Percentiles rank a stretch among this genome's conserved stretches.
These are phyloP conservation scores for Poterioochromonas sp. DNA, from an alignment of 352 stramenopile species.

Conservation along the genomic window DNA sequence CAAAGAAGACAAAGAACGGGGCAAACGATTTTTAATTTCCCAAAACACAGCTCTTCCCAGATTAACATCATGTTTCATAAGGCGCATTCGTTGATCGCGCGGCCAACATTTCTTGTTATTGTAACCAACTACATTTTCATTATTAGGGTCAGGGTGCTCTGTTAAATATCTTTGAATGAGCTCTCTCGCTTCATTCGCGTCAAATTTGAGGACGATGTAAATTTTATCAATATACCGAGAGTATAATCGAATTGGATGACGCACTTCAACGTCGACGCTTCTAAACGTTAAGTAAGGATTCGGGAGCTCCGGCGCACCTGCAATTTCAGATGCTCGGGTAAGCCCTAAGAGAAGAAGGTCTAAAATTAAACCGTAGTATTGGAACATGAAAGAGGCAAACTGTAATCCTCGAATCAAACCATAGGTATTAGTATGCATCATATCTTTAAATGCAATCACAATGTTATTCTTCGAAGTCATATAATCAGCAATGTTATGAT, in stretches of 20 bases:
- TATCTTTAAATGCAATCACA: slow-evolving; percentile 83
- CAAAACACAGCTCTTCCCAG: slow-evolving; percentile 97
- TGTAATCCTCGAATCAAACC: slow-evolving; percentile 95
- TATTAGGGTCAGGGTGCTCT: slow-evolving; percentile 99
- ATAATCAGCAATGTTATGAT: slow-evolving; percentile 99
- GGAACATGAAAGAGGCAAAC: slow-evolving; percentile 89
- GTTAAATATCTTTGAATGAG: slow-evolving; percentile 98
- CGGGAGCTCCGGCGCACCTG: slow-evolving; percentile 86
- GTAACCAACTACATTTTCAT: slow-evolving; percentile 99
- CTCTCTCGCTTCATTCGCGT: slow-evolving; percentile 92
- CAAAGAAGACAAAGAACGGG: slow-evolving; percentile 93
- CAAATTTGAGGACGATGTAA: slow-evolving; percentile 98
- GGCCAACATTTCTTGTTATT: slow-evolving; percentile 99
- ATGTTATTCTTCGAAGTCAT: slow-evolving; percentile 99
- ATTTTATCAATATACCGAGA: slow-evolving; percentile 98
- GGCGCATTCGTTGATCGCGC: slow-evolving; percentile 93
- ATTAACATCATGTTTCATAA: slow-evolving; percentile 99
- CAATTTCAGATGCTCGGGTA: slow-evolving; percentile 93
- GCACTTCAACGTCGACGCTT: slow-evolving; percentile 89
- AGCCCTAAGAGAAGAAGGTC: slow-evolving; percentile 94
- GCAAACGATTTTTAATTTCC: slow-evolving; percentile 99
- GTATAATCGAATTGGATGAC: slow-evolving; percentile 98
- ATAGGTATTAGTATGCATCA: slow-evolving; percentile 99
- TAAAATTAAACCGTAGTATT: slow-evolving; percentile 97
- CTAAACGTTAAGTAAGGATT: slow-evolving; percentile 98